Evolutionary conservation across 23 red algal genomes (phyloP).

Genomic region (Chondrus crispus): DNA sequence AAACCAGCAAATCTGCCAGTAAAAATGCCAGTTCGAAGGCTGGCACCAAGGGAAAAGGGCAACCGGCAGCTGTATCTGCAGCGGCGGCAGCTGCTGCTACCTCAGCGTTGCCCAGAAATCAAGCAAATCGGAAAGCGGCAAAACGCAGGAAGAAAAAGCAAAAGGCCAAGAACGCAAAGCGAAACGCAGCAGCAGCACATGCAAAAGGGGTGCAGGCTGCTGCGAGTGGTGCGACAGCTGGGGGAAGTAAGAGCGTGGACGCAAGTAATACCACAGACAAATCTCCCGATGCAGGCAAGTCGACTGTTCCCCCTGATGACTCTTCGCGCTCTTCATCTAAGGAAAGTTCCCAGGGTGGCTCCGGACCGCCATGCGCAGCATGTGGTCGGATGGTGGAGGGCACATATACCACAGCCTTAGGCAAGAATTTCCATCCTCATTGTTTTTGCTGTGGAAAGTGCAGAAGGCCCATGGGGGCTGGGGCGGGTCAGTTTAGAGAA

Average conservation of each 20-base stretch:
- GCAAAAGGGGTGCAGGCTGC: no score
- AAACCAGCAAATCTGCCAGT: no score
- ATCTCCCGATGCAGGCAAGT: no score
- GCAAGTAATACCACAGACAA: no score
- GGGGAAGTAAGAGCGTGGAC: no score
- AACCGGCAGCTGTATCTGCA: neutral
- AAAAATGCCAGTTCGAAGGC: neutral
- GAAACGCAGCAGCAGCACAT: neutral
- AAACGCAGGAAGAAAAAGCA: conserved; percentile 45
- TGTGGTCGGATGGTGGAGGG: conserved; percentile 45
- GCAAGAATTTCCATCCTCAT: conserved; percentile 65
- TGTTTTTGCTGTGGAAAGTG: conserved; percentile 77
- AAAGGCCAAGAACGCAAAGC: conserved; percentile 20
- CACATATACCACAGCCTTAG: conserved; percentile 41
- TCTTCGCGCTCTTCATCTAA: neutral
- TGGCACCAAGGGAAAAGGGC: neutral
- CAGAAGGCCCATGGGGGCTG: conserved; percentile 22
- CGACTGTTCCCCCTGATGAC: neutral
- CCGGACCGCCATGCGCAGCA: conserved; percentile 50
- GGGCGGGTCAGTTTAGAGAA: conserved; percentile 41
- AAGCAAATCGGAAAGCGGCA: conserved; percentile 48
- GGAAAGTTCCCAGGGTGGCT: neutral
- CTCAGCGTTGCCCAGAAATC: conserved; percentile 20
- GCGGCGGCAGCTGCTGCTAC: neutral
- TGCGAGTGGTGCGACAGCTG: no score